Evolutionary conservation across 805 yeast genomes (phyloP), one percentile per base, ranked within the genome.

Genomic region (Cyberlindnera lachancei): DNA sequence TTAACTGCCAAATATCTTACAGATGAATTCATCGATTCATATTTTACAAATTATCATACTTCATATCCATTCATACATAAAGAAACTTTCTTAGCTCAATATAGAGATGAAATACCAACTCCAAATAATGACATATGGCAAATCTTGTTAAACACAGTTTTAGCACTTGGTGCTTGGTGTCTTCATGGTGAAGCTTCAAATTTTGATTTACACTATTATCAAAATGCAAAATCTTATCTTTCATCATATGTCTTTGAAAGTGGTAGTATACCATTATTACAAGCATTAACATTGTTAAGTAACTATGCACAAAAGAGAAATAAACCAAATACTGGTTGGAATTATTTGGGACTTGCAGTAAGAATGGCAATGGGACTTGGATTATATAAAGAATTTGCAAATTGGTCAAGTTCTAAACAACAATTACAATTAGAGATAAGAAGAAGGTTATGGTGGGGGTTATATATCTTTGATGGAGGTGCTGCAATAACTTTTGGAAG

Each of bases 91-190:
- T 46, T 73, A 43, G 61, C 63, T n/a, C 62, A 61, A 42, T 73
- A 61, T 44, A 55, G 62, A 20, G 61, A 61, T 33, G 61, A 60
- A 34, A 31, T 63, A 5, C 59, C 66, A 18, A 55, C 68, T 1
- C 62, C 66, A 8, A 53, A 66, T 28, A 61, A 63, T 27, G 62
- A 60, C 24, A 60, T 64, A 15, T 75, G 78, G 75, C 69, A 68
- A 40, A 59, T 75, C 15, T 45, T 79, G 20, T 51, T 73, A 25
- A 70, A 76, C 45, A 65, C 78, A 0, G 73, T 78, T 0, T 50
- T 77, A 18, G 80, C 82, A 0, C 54, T 79, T n/a, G 87, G 86
- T 12, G 69, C 82, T 16, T 78, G 82, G 79, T 74, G 81, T 48
- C 40, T 68, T 9, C 65, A 70, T 42, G 79, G 78, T 11, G 79